A percentile compares a stretch with the other conserved stretches of the same genome.
Evolutionary conservation across 2,329 filamentous ascomycete genomes (phyloP).

Genomic region (Alternaria gansuensis): DNA sequence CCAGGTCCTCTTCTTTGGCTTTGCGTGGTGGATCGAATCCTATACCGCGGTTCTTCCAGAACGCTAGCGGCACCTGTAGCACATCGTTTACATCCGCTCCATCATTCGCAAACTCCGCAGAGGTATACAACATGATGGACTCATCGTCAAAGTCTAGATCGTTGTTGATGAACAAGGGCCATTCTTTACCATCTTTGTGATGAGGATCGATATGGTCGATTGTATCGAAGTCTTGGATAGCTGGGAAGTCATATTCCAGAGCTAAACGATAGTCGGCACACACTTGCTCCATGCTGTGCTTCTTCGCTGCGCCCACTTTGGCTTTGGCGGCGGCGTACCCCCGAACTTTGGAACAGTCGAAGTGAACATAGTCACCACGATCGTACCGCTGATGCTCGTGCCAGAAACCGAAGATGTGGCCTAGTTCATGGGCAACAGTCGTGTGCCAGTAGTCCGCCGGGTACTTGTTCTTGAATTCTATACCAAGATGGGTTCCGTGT

Average conservation of each 20-base stretch:
- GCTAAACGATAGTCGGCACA: constrained; percentile 12
- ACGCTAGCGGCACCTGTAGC: constrained; percentile 5
- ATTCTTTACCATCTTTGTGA: not conserved
- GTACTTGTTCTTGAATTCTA: not conserved
- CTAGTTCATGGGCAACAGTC: constrained; percentile 9
- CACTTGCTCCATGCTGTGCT: constrained; percentile 6
- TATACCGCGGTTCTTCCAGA: constrained; percentile 6
- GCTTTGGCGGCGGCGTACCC: constrained; percentile 5
- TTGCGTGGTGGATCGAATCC: not conserved
- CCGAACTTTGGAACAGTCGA: constrained; percentile 4
- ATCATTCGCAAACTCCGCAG: not conserved
- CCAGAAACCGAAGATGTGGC: constrained; percentile 7
- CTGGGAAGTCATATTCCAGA: constrained; percentile 2
- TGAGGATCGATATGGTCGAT: constrained; percentile 1
- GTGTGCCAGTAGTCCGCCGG: not conserved
- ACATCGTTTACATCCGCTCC: not conserved
- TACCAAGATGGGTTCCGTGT: constrained; percentile 4
- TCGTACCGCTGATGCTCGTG: constrained; percentile 6
- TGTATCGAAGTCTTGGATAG: constrained; percentile 6
- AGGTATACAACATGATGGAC: constrained; percentile 15
- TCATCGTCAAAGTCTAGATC: constrained; percentile 12
- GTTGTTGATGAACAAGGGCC: constrained; percentile 6
- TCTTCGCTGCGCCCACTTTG: not conserved
- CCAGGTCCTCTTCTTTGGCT: constrained; percentile 1
- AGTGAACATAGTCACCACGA: not conserved